Evolutionary conservation across 1,284 basidiomycete genomes (phyloP), one percentile per base, ranked within the genome.

Genomic region (Leccinum cinnamomeum): DNA sequence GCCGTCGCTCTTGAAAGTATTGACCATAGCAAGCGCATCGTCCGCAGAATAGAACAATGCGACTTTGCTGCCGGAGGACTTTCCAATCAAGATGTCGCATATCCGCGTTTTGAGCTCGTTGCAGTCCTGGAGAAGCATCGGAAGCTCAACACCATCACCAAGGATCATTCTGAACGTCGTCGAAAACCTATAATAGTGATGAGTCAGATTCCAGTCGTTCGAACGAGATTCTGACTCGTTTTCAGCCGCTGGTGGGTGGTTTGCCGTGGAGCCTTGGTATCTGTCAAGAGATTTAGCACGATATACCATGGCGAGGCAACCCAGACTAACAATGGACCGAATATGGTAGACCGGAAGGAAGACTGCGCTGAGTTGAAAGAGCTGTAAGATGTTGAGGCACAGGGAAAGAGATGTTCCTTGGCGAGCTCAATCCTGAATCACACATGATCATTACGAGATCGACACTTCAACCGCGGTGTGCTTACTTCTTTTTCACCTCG

Each of bases 11-110:
- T 82, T 80, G 44, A 89, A 68, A 14, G 83, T 78, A 59, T 78
- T 75, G 30, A 86, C 73, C 56, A 89, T 72, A n/a, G 75, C 66
- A 20, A 76, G 68, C 7, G 83, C 81, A 56, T 79, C 73, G 18
- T 77, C 71, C 35, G 72, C 67, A 48, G 70, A 70, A 67, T 87
- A 88, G 65, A 88, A 84, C 67, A 84, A 80, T 33, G 85, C 86
- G 2, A 84, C 80, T 16, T 80, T 78, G 33, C 78, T 77, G 51
- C 75, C 78, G 11, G 71, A 65, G 48, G 69, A 70, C n/a, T 75
- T 76, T 51, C 72, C 71, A 33, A 79, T 69, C 25, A 79, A 69
- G 25, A 75, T 69, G 57, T 78, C 78, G 14, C 78, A 71, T 12
- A 75, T 75, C 50, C 70, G 64, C 5, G 59, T 58, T 59, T 70